A percentile compares a stretch with the other conserved stretches of the same genome.
Evolutionary conservation across 352 stramenopile species (phyloP).

Genomic region (Phytophthora sansomeana): DNA sequence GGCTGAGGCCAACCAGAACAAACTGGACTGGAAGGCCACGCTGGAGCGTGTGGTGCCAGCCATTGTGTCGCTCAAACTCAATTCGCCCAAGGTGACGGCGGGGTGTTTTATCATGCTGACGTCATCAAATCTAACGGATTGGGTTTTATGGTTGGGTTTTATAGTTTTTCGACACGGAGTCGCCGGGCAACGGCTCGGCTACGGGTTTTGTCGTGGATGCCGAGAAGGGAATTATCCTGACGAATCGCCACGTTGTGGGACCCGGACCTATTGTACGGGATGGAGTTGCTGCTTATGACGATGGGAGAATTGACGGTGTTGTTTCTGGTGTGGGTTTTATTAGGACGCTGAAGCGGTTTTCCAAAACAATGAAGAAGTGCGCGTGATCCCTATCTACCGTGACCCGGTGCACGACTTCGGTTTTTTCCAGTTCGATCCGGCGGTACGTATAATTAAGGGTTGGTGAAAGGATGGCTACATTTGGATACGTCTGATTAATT

Average conservation of each 20-base stretch:
- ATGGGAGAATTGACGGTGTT: not conserved
- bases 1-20: slow-evolving; percentile 73
- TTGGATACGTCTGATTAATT: not conserved
- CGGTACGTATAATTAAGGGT: no score
- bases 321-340: slow-evolving; percentile 3
- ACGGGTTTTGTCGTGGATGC: slow-evolving; percentile 95
- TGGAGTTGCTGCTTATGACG: not conserved
- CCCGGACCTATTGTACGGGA: slow-evolving; percentile 79
- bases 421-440: slow-evolving; percentile 92
- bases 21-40: slow-evolving; percentile 85
- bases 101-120: slow-evolving; percentile 1
- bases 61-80: slow-evolving; percentile 91
- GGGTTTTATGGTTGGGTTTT: slow-evolving; percentile 26
- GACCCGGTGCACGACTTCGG: slow-evolving; percentile 95
- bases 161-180: slow-evolving; percentile 92
- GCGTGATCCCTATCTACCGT: slow-evolving; percentile 92
- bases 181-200: slow-evolving; percentile 86
- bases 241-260: slow-evolving; percentile 93
- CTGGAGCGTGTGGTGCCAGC: slow-evolving; percentile 85
- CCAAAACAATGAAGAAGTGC: slow-evolving; percentile 95
- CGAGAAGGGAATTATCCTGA: slow-evolving; percentile 92
- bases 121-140: slow-evolving; percentile 8
- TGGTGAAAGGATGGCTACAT: no score
- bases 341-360: slow-evolving; percentile 92
- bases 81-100: slow-evolving; percentile 76